phyloP scores from a whole-genome alignment of 1,284 basidiomycete genomes.

The Microbotryomycetes sp. region DNA sequence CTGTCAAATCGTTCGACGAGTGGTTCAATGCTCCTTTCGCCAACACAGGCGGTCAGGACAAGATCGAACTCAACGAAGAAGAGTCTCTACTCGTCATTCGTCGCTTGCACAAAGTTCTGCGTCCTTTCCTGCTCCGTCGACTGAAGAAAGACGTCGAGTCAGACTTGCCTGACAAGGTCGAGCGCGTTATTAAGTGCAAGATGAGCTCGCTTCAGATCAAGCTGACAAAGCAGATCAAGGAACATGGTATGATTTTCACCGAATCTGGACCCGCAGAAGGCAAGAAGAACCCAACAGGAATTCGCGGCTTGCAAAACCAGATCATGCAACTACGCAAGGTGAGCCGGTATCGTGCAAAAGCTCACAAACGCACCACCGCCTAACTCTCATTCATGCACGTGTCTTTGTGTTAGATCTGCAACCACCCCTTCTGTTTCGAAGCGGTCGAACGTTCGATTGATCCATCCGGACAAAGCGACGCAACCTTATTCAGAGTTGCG shows the following conservation, averaged over 20 bases:
- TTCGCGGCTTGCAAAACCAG: constrained; percentile 74
- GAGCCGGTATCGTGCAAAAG: background rate
- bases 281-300: constrained; percentile 38
- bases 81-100: constrained; percentile 96
- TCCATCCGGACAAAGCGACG: constrained; percentile 74
- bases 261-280: constrained; percentile 24
- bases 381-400: too few relatives aligned
- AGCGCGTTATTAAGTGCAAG: constrained; percentile 97
- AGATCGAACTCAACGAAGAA: constrained; percentile 99
- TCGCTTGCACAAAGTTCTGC: constrained; percentile 94
- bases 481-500: constrained; percentile 69
- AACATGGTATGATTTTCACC: constrained; percentile 75
- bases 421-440: constrained; percentile 93
- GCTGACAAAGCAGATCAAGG: constrained; percentile 97
- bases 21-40: constrained; percentile 99
- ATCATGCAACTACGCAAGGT: constrained; percentile 94
- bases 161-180: constrained; percentile 97
- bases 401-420: constrained; percentile 65
- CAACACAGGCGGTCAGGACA: constrained; percentile 90
- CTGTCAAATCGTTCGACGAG: constrained; percentile 98
- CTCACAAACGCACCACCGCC: background rate
- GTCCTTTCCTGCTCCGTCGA: constrained; percentile 91
- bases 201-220: constrained; percentile 94
- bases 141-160: constrained; percentile 98
- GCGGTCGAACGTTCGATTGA: constrained; percentile 90